Base-by-base conservation (phyloP, 805 yeast species). In the Lipomyces orientalis region DNA sequence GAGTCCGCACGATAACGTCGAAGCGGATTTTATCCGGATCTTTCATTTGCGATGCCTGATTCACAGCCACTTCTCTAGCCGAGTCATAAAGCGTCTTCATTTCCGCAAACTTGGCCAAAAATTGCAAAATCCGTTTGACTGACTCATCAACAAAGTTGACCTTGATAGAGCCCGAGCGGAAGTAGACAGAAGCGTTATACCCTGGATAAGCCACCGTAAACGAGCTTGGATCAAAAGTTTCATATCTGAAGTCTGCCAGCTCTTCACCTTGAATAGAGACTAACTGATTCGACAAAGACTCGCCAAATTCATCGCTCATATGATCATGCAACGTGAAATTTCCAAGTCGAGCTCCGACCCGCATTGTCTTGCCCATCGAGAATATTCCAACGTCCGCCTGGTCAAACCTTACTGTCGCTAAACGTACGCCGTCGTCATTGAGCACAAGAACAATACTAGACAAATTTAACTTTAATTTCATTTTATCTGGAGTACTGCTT, bases 81-180 rank as follows among this genome's bases (percentile, higher is more conserved):
- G 85, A 81, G 74, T 95, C 99, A 77, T 90, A 96, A n/a, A 93
- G 82, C 3, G 85, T 86, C 77, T 95, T 95, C 97, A 94, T 91
- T 72, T 85, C 85, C 66, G 87, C 89, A 74, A 96, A 90, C 72
- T 89, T 90, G 71, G 86, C 86, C 73, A 92, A 80, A 73, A 87
- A 94, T 10, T 84, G 81, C 37, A 89, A 74, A 10, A 96, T 84
- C 71, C 88, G 85, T 43, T 87, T 83, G 66, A 93, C 83, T 0
- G 98, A 90, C 67, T 87, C 90, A 73, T 94, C 97, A 22, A 92
- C 88, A 75, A 93, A 90, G 76, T 88, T 90, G 4, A 95, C 78
- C 65, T 85, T 86, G 72, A 91, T 80, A 0, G 97, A 87, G 0
- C 97, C 96, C 0, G 96, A 86, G 22, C 86, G 84, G 76, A 91